Evolutionary conservation across 345 rosid genomes (phyloP).

Genomic region (Bruguiera parviflora): DNA sequence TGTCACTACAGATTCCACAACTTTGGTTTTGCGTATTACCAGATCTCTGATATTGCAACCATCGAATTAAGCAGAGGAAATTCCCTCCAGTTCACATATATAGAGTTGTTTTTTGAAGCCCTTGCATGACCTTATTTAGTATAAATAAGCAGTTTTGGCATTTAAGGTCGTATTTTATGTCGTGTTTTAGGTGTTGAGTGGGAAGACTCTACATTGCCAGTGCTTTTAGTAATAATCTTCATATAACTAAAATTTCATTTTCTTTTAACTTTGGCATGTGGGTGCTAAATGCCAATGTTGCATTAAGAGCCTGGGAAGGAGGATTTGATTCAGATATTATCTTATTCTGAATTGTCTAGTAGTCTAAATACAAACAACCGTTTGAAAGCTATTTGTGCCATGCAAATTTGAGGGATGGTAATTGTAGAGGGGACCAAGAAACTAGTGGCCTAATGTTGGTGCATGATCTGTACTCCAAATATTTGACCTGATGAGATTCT

Average conservation of each 20-base stretch:
- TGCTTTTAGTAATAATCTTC: slow-evolving; percentile 7
- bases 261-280: slow-evolving; percentile 21
- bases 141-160: slow-evolving; percentile 42
- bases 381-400: neutral
- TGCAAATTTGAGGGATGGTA: neutral
- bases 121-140: slow-evolving; percentile 18
- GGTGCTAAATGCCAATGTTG: neutral
- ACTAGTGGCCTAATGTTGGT: too few species aligned
- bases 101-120: slow-evolving; percentile 33
- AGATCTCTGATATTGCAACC: slow-evolving; percentile 2
- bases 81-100: slow-evolving; percentile 27
- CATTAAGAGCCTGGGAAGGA: slow-evolving; percentile 16
- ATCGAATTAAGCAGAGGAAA: slow-evolving; percentile 24
- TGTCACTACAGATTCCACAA: neutral
- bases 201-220: slow-evolving; percentile 12
- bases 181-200: slow-evolving; percentile 1
- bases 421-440: slow-evolving; percentile 18
- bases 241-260: slow-evolving; percentile 30
- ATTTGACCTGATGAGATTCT: too few species aligned
- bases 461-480: too few species aligned
- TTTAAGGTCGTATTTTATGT: slow-evolving; percentile 9
- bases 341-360: slow-evolving; percentile 12
- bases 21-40: slow-evolving; percentile 24
- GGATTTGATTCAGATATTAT: slow-evolving; percentile 16
- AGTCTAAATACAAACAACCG: slow-evolving; percentile 2